A percentile compares a stretch with the other conserved stretches of the same genome.
phyloP scores from a whole-genome alignment of 2,329 filamentous ascomycete genomes.

The Dothistroma pini region DNA sequence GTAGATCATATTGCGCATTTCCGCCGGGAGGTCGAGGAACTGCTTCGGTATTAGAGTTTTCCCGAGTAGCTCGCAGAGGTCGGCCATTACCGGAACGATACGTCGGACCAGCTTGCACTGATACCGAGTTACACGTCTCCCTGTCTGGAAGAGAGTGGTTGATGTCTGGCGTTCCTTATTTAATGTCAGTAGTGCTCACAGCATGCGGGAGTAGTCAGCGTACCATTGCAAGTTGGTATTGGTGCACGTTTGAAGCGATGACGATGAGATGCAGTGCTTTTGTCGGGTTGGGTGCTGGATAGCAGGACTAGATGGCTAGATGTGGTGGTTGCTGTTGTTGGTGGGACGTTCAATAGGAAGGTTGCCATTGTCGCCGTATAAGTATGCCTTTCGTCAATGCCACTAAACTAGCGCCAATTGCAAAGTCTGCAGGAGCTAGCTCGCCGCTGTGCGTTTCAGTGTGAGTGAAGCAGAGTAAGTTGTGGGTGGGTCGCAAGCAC shows the following conservation, averaged over 20 bases:
- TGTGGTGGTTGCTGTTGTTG: neutral
- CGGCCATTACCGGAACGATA: constrained; percentile 17
- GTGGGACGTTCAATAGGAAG: neutral
- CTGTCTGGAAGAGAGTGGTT: constrained; percentile 11
- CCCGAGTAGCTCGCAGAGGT: neutral
- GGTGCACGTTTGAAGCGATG: neutral
- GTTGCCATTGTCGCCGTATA: neutral
- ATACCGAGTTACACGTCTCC: constrained; percentile 23
- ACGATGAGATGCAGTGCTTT: neutral
- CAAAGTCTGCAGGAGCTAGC: neutral
- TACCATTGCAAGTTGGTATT: constrained; percentile 7
- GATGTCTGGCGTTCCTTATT: constrained; percentile 17
- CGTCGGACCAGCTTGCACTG: constrained; percentile 17
- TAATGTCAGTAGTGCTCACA: neutral
- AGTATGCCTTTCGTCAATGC: neutral
- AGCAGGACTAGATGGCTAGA: neutral
- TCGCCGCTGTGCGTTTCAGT: neutral
- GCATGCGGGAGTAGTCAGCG: neutral
- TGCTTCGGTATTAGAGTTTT: neutral
- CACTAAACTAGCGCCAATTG: neutral
- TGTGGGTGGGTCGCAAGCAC: neutral
- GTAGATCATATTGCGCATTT: constrained; percentile 30
- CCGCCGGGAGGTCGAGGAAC: constrained; percentile 29
- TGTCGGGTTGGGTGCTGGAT: neutral
- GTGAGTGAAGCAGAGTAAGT: neutral